phyloP scores from a whole-genome alignment of 805 yeast species.

The Schwanniomyces vanrijiae region DNA sequence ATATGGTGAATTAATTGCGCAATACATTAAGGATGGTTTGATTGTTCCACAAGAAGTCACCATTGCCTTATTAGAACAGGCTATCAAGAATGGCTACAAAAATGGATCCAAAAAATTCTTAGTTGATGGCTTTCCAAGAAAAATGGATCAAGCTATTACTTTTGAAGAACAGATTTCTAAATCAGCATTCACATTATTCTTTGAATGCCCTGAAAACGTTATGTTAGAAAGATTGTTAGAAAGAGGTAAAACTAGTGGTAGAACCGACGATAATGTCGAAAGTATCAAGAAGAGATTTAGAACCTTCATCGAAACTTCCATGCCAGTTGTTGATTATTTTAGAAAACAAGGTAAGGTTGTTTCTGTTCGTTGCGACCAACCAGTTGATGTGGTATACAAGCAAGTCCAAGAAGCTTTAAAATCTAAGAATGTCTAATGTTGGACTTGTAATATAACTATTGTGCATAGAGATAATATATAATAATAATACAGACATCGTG shows the following conservation, averaged over 20 bases:
- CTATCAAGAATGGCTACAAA: slow-evolving; percentile 56
- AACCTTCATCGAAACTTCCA: slow-evolving; percentile 82
- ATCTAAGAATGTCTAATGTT: slow-evolving; percentile 25
- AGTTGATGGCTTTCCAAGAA: slow-evolving; percentile 96
- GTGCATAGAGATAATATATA: background rate
- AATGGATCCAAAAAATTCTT: slow-evolving; percentile 66
- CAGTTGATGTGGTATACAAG: slow-evolving; percentile 75
- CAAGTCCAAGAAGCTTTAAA: slow-evolving; percentile 68
- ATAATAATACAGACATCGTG: background rate
- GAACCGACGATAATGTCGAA: slow-evolving; percentile 90
- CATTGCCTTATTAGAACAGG: slow-evolving; percentile 75
- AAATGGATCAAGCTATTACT: slow-evolving; percentile 97
- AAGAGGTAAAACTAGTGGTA: slow-evolving; percentile 93
- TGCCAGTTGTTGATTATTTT: slow-evolving; percentile 90
- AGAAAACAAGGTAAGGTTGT: slow-evolving; percentile 74
- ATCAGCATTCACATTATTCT: slow-evolving; percentile 69
- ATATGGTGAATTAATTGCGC: slow-evolving; percentile 82
- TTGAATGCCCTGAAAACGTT: slow-evolving; percentile 78
- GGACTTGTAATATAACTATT: background rate
- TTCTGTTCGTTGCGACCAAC: slow-evolving; percentile 72
- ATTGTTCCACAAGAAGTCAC: slow-evolving; percentile 96
- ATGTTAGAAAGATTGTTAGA: slow-evolving; percentile 84
- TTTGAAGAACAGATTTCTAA: slow-evolving; percentile 78
- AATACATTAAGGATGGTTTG: slow-evolving; percentile 79
- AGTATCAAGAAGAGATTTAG: slow-evolving; percentile 86